phyloP scores from a whole-genome alignment of 371 early-diverging fungal genomes.

The Smittium culicis region DNA sequence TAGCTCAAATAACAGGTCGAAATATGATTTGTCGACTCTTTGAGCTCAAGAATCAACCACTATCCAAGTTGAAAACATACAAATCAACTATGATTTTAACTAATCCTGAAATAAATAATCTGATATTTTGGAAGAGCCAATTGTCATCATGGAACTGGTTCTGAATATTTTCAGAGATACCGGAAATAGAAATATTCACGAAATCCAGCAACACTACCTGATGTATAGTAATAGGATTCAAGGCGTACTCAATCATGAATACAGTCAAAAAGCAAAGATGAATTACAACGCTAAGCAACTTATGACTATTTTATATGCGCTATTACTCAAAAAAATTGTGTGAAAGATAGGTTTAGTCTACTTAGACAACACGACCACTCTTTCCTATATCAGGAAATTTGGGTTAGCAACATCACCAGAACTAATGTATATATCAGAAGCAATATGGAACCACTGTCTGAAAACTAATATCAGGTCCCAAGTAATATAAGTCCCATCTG shows the following conservation, averaged over 20 bases:
- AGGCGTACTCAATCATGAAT: background rate
- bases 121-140: background rate
- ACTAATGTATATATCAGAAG: background rate
- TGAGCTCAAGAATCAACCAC: background rate
- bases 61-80: background rate
- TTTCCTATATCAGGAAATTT: background rate
- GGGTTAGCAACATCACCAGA: background rate
- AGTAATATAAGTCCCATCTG: background rate
- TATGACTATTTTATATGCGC: background rate
- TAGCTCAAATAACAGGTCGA: background rate
- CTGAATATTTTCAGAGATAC: background rate
- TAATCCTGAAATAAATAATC: slow-evolving; percentile 2
- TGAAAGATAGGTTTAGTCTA: background rate
- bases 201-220: background rate
- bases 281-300: background rate
- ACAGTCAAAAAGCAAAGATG: background rate
- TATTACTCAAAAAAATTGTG: background rate
- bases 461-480: background rate
- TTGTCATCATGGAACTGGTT: background rate
- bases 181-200: background rate
- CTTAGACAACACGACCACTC: background rate
- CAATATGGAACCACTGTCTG: background rate
- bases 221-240: background rate
- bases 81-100: background rate
- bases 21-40: background rate